Conservation (phyloP, 805 yeast species). For the Komagataella populi region DNA sequence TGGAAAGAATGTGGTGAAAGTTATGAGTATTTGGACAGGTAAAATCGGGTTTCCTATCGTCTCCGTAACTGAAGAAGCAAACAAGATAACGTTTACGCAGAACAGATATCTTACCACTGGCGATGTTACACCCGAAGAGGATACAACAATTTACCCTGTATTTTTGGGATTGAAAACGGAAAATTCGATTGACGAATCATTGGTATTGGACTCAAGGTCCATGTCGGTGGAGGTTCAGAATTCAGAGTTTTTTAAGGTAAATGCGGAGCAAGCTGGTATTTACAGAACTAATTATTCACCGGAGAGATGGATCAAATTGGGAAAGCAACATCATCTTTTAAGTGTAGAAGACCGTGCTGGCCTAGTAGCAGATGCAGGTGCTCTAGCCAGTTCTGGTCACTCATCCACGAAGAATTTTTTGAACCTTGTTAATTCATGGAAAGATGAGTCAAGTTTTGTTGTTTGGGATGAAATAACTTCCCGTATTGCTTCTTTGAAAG, state of each 20-base stretch:
- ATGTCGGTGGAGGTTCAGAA: slow-evolving; percentile 31
- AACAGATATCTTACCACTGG: slow-evolving; percentile 66
- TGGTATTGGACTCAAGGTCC: slow-evolving; percentile 33
- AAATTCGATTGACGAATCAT: slow-evolving; percentile 45
- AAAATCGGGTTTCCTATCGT: slow-evolving; percentile 70
- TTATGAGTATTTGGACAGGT: slow-evolving; percentile 74
- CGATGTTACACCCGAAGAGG: slow-evolving; percentile 67
- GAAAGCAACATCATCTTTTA: slow-evolving; percentile 41
- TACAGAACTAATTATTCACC: slow-evolving; percentile 61
- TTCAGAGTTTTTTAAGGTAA: slow-evolving; percentile 45
- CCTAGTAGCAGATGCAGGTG: slow-evolving; percentile 65
- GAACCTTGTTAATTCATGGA: slow-evolving; percentile 47
- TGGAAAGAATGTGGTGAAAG: slow-evolving; percentile 57
- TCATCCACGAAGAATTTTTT: slow-evolving; percentile 49
- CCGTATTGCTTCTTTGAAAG: slow-evolving; percentile 31
- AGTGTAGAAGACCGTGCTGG: slow-evolving; percentile 72
- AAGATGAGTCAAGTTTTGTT: slow-evolving; percentile 42
- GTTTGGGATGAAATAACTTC: slow-evolving; percentile 53
- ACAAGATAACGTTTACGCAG: slow-evolving; percentile 45
- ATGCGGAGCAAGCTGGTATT: slow-evolving; percentile 63
- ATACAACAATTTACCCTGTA: slow-evolving; percentile 55
- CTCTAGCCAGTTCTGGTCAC: slow-evolving; percentile 59
- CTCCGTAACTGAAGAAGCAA: slow-evolving; percentile 43
- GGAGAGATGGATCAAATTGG: slow-evolving; percentile 57
- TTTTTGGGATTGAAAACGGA: slow-evolving; percentile 50